A percentile compares a stretch with the other conserved stretches of the same genome.
These are phyloP conservation scores for Monotropa hypopitys DNA, from an alignment of 179 eudicot species.

Conservation along the genomic window DNA sequence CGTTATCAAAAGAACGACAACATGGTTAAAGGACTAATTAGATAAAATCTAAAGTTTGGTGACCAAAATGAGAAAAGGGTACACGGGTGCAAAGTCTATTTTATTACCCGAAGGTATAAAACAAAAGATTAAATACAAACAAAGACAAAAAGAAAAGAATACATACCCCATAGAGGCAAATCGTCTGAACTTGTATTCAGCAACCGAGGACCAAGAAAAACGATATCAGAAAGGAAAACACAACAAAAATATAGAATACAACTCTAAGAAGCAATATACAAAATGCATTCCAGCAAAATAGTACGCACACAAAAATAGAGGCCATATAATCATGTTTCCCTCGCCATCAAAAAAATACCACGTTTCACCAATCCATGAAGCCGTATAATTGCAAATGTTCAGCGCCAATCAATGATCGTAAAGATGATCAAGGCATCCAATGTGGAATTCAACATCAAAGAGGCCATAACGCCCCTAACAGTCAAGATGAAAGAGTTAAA, in stretches of 20 bases:
- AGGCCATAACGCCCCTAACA: not conserved
- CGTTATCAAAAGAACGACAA: not conserved
- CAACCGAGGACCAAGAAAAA: slow-evolving; percentile 16
- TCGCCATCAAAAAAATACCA: not conserved
- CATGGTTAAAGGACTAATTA: not conserved
- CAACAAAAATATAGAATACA: not conserved
- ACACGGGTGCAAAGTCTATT: not conserved
- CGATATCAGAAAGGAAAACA: slow-evolving; percentile 13
- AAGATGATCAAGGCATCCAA: not conserved
- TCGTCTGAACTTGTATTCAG: slow-evolving; percentile 52
- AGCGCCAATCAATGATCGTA: not conserved
- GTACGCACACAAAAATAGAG: not conserved
- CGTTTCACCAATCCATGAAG: not conserved
- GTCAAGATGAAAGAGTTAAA: not conserved
- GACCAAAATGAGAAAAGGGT: not conserved
- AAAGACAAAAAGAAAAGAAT: not conserved
- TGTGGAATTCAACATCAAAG: not conserved
- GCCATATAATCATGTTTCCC: not conserved
- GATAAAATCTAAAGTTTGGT: not conserved
- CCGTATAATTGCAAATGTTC: not conserved
- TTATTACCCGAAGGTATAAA: not conserved
- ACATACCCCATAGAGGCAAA: slow-evolving; percentile 89
- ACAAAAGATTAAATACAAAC: not conserved
- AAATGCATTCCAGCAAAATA: not conserved
- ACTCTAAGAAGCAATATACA: not conserved